phyloP scores from a whole-genome alignment of 1,284 basidiomycete genomes.

The Cutaneotrichosporon arboriforme region DNA sequence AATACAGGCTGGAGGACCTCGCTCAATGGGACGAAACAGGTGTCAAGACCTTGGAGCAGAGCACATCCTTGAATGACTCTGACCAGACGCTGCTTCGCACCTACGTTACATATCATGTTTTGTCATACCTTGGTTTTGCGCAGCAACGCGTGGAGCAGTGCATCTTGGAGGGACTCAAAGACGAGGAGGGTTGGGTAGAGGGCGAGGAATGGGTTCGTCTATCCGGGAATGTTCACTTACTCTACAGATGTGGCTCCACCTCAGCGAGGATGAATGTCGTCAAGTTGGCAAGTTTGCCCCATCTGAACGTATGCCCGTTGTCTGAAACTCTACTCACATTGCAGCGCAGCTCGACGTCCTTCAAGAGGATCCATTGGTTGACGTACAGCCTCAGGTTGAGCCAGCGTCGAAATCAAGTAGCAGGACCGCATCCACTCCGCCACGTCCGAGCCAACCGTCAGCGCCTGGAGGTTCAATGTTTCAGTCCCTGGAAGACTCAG shows the following conservation, averaged over 20 bases:
- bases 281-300: slow-evolving; percentile 27
- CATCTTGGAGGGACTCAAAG: slow-evolving; percentile 47
- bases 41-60: not conserved
- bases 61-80: slow-evolving; percentile 36
- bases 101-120: slow-evolving; percentile 71
- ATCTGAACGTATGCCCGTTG: not conserved
- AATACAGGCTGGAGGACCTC: not conserved
- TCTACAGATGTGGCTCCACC: slow-evolving; percentile 63
- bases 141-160: slow-evolving; percentile 52
- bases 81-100: slow-evolving; percentile 70
- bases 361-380: slow-evolving; percentile 8
- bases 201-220: slow-evolving; percentile 81
- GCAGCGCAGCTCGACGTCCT: not conserved
- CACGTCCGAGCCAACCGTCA: not conserved
- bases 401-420: not conserved
- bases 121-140: slow-evolving; percentile 77
- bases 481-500: slow-evolving; percentile 20
- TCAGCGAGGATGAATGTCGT: slow-evolving; percentile 59
- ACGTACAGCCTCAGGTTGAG: not conserved
- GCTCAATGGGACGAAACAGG: slow-evolving; percentile 28
- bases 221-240: slow-evolving; percentile 2
- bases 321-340: not conserved
- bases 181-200: slow-evolving; percentile 72
- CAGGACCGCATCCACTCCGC: not conserved
- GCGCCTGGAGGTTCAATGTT: slow-evolving; percentile 24